phyloP scores from a whole-genome alignment of 495 filamentous ascomycete genomes.

The Talaromyces wortmannii region DNA sequence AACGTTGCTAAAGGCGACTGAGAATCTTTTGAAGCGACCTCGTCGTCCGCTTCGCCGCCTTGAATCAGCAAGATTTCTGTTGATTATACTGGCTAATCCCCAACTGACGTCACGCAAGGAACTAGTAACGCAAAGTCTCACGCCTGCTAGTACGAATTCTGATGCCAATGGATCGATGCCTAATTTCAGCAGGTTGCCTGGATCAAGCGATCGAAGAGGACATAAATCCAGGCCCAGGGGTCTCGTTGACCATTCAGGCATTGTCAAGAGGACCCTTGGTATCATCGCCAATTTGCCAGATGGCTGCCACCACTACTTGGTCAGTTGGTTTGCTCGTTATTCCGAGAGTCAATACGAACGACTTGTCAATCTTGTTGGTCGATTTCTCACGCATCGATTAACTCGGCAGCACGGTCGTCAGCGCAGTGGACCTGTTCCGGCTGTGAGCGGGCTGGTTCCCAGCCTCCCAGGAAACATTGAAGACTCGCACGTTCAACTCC shows the following conservation, averaged over 20 bases:
- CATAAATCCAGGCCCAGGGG: conserved; percentile 14
- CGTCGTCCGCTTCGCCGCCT: conserved; percentile 62
- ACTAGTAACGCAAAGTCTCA: conserved; percentile 10
- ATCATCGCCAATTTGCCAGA: conserved; percentile 68
- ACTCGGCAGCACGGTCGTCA: conserved; percentile 66
- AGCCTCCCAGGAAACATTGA: conserved; percentile 55
- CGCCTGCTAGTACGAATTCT: conserved; percentile 5
- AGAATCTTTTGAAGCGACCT: conserved; percentile 81
- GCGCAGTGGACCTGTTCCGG: conserved; percentile 41
- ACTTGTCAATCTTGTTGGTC: conserved; percentile 66
- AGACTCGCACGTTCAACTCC: conserved; percentile 61
- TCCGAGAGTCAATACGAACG: conserved; percentile 61
- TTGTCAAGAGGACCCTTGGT: conserved; percentile 81
- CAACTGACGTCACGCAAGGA: conserved; percentile 47
- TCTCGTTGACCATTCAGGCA: conserved; percentile 64
- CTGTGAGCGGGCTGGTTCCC: conserved; percentile 63
- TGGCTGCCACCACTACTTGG: conserved; percentile 73
- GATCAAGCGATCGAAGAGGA: conserved; percentile 14
- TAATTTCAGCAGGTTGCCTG: conserved; percentile 3
- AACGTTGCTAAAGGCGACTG: conserved; percentile 72
- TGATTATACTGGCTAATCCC: conserved; percentile 83
- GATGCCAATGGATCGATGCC: conserved; percentile 3
- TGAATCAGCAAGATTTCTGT: conserved; percentile 69
- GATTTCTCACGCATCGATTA: conserved; percentile 79
- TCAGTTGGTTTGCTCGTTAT: conserved; percentile 77